Evolutionary conservation across 495 filamentous ascomycete species (phyloP), one percentile per base, ranked within the genome.

Genomic region (Parmelia sp.): DNA sequence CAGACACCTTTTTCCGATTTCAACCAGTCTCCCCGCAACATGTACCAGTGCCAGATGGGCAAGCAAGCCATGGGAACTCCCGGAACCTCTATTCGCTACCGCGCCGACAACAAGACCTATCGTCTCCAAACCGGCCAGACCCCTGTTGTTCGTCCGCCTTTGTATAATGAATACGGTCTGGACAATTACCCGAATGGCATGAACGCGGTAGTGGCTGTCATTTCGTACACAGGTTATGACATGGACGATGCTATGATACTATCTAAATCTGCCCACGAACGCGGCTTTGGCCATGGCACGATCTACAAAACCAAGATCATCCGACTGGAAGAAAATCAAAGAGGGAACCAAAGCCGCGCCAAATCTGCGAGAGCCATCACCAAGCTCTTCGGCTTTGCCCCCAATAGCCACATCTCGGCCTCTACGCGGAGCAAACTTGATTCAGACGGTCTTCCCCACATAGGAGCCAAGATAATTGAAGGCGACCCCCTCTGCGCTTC

Each of bases 221-320:
- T 98, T 64, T 96, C 94, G 7, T 98, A 98, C 77, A 97, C 94
- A 9, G 94, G 93, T 53, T 97, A 97, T 74, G 94, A 98, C 81
- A 97, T 98, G 94, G 94, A 98, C 79, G 94, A 98, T 77, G 94
- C 94, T 74, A 98, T 98, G 94, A 97, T 98, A 69, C 82, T 98
- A 71, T 97, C 97, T 80, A 98, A 98, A 74, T 97, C 93, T 19
- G 86, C 93, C 4, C 90, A 97, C 76, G 94, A 98, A 75, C 88
- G 94, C 64, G 94, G 94, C n/a, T 97, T 97, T 72, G 92, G 89
- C 53, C 85, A 97, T 73, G 94, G 94, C 53, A 96, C 90, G 11
- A 90, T 98, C 72, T 97, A 96, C 82, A 98, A 98, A 79, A 95
- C 91, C 40, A 96, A 97, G 76, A 87, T 92, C 66, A 83, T 90